A percentile compares a stretch with the other conserved stretches of the same genome.
Conservation (phyloP, 257 asterid genomes). For the Rauvolfia tetraphylla region DNA sequence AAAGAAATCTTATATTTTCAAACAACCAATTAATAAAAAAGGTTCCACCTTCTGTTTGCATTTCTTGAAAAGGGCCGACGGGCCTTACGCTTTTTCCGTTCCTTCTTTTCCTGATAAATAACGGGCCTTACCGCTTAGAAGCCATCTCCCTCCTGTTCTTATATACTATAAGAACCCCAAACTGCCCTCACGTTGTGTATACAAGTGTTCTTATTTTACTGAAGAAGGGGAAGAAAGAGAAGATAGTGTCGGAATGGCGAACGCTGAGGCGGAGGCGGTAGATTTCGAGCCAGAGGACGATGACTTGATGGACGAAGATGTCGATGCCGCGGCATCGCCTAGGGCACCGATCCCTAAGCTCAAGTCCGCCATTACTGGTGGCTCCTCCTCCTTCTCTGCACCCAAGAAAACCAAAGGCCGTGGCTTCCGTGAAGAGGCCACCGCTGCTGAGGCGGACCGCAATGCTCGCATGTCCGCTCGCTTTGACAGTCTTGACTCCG, state of each 20-base stretch:
- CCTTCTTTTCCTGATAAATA: too few species aligned
- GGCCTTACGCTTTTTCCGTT: too few species aligned
- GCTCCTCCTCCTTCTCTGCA: constrained; percentile 48
- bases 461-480: constrained; percentile 84
- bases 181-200: too few species aligned
- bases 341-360: constrained; percentile 61
- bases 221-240: not conserved
- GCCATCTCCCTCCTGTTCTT: not conserved
- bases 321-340: constrained; percentile 44
- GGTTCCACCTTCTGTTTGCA: too few species aligned
- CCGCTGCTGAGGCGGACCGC: constrained; percentile 65
- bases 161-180: not conserved
- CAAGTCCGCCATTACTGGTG: constrained; percentile 81
- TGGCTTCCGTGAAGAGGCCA: constrained; percentile 80
- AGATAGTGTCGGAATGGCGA: constrained; percentile 52
- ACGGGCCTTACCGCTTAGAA: too few species aligned
- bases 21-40: too few species aligned
- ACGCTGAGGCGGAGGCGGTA: constrained; percentile 75
- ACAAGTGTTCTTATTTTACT: too few species aligned
- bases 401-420: constrained; percentile 95
- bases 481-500: constrained; percentile 73
- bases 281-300: constrained; percentile 98
- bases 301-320: constrained; percentile 94
- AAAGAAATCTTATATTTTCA: too few species aligned
- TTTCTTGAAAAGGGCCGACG: too few species aligned